Conservation (phyloP, 2,329 filamentous ascomycete species). For the Cercospora sojina region DNA sequence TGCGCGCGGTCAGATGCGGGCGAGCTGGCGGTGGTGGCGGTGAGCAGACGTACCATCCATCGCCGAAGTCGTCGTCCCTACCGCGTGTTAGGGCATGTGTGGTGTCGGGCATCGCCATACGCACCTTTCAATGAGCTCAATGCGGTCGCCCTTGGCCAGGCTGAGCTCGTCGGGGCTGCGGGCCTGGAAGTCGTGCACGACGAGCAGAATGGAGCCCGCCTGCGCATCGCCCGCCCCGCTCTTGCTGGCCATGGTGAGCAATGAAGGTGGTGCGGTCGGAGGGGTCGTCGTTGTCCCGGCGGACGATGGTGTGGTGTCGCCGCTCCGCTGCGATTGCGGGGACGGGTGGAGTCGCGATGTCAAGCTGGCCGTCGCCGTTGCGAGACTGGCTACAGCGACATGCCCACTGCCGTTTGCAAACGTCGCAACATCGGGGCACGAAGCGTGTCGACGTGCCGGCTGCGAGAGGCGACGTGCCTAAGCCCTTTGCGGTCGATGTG, state of each 20-base stretch:
- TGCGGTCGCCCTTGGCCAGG: constrained; percentile 77
- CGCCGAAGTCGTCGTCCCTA: constrained; percentile 78
- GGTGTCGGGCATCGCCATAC: neutral
- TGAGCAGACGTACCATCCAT: constrained; percentile 52
- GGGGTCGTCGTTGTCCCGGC: neutral
- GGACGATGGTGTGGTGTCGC: neutral
- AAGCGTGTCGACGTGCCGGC: neutral
- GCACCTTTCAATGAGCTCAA: constrained; percentile 73
- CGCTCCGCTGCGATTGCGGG: neutral
- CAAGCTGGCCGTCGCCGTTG: neutral
- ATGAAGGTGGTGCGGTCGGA: neutral
- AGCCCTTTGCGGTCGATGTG: neutral
- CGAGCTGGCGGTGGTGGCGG: neutral
- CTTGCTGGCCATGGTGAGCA: constrained; percentile 27
- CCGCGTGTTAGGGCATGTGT: constrained; percentile 9
- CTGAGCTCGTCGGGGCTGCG: constrained; percentile 91
- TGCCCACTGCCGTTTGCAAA: neutral
- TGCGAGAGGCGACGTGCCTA: neutral
- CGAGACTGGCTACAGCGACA: constrained; percentile 5
- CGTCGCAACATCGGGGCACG: constrained; percentile 12
- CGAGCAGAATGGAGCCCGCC: constrained; percentile 54
- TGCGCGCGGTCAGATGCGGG: constrained; percentile 36
- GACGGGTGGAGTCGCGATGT: neutral
- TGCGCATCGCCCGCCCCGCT: constrained; percentile 31
- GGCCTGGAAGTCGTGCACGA: constrained; percentile 85